phyloP scores from a whole-genome alignment of 2,329 filamentous ascomycete genomes.

The Colletotrichum musicola region DNA sequence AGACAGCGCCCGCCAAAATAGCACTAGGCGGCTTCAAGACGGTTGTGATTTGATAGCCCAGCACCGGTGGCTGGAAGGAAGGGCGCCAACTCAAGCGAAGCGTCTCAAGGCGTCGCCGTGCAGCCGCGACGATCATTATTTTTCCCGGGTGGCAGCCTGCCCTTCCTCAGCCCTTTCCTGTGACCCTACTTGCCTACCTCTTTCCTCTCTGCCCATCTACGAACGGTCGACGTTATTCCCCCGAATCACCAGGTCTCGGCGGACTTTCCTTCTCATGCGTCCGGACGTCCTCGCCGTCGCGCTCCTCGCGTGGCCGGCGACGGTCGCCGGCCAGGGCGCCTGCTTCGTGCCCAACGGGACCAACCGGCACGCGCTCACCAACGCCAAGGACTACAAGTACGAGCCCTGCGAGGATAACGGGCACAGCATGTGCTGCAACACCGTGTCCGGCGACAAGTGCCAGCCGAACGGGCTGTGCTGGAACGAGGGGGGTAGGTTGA shows the following conservation, averaged over 20 bases:
- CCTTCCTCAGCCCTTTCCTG: too few relatives aligned
- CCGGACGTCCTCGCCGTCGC: neutral
- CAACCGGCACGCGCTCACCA: neutral
- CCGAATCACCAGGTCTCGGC: neutral
- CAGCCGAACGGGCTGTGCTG: slow-evolving; percentile 7
- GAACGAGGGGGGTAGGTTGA: slow-evolving; percentile 32
- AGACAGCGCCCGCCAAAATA: too few relatives aligned
- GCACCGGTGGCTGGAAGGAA: neutral
- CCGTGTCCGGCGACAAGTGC: slow-evolving; percentile 2
- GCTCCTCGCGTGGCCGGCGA: neutral
- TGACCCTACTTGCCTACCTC: too few relatives aligned
- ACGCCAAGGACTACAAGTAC: slow-evolving; percentile 8
- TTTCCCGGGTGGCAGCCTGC: neutral
- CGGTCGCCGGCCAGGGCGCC: neutral
- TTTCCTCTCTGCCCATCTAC: too few relatives aligned
- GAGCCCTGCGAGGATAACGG: slow-evolving; percentile 11
- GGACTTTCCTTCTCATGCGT: neutral
- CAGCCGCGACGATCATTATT: neutral
- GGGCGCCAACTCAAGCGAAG: neutral
- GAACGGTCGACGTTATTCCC: neutral
- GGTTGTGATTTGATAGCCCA: neutral
- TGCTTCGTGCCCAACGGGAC: slow-evolving; percentile 28
- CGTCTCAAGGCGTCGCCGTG: neutral
- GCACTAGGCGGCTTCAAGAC: neutral
- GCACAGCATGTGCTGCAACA: slow-evolving; percentile 31